Conservation (phyloP, 1,284 basidiomycete species). For the Mycosarcoma mackinlayi region DNA sequence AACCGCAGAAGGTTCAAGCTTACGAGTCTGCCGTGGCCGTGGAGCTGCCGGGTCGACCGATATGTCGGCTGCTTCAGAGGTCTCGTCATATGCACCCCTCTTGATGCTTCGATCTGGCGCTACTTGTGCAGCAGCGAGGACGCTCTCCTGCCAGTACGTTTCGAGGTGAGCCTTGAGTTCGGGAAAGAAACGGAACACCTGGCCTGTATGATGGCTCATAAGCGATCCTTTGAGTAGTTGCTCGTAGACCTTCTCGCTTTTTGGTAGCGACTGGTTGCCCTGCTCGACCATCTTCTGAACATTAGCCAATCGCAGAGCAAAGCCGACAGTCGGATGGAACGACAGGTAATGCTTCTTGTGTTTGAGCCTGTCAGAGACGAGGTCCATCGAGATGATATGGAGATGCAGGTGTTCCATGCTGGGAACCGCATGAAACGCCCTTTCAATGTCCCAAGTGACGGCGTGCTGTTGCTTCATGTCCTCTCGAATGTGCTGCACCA, state of each 20-base stretch:
- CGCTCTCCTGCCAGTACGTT: conserved; percentile 17
- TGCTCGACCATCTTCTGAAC: conserved; percentile 15
- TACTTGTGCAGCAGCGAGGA: not conserved
- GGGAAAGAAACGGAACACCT: conserved; percentile 19
- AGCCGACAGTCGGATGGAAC: conserved; percentile 86
- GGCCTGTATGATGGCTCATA: conserved; percentile 24
- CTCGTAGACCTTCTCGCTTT: conserved; percentile 30
- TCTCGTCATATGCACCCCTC: not conserved
- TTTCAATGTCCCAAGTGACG: conserved; percentile 48
- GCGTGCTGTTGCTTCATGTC: conserved; percentile 78
- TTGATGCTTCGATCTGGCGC: not conserved
- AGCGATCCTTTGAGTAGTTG: conserved; percentile 36
- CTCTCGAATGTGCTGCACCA: conserved; percentile 74
- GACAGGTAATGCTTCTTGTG: conserved; percentile 90
- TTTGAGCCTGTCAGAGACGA: conserved; percentile 81
- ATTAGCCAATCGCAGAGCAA: conserved; percentile 82
- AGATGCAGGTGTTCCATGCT: conserved; percentile 70
- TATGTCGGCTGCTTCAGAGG: not conserved
- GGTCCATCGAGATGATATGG: conserved; percentile 79
- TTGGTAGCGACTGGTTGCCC: conserved; percentile 12
- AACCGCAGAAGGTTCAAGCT: not conserved
- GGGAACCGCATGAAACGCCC: conserved; percentile 86
- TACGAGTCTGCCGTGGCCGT: conserved; percentile 11
- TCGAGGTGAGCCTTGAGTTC: conserved; percentile 44
- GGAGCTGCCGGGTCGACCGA: not conserved